Base-by-base conservation (phyloP, 495 filamentous ascomycete genomes). In the Neurospora sp. region DNA sequence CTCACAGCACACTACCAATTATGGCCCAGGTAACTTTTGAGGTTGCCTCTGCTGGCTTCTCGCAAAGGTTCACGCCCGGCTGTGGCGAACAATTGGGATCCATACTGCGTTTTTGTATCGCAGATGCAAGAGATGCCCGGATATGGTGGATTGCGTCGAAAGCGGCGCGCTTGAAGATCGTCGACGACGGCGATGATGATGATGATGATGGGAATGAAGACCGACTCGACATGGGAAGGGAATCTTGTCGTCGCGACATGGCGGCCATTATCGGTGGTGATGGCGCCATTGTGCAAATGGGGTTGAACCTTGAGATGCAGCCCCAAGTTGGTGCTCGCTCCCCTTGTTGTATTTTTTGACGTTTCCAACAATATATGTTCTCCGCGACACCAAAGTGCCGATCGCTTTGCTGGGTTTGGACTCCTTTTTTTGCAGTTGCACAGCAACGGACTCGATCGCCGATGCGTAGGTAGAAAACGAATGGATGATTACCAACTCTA, bases 1-100 rank as follows among this genome's bases (percentile, higher is more conserved):
- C 79, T 76, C 69, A 81, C 79, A 81, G 7, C 4, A 76, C 70
- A 34, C 43, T 62, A 43, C 79, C 79, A 6, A 81, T 73, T n/a
- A 79, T 69, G 37, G 76, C 74, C 75, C 78, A 79, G 0, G 78
- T 81, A 15, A 71, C 34, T 1, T 21, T 39, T 34, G 70, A 66
- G 6, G 74, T 76, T 59, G 79, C 76, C 5, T 73, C 69, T 11
- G 54, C 70, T n/a, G 79, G 76, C 74, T 78, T 81, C 43, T 81
- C 78, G 78, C 79, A 81, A 1, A 78, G 71, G 40, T 79, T 69
- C 36, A 74, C 66, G 15, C 36, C 72, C n/a, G 72, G 69, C 37
- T 72, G 73, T 2, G 73, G 69, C 19, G 17, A 39, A 62, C 75
- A 76, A 19, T 74, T 43, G 21, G 54, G 6, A 62, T 62, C 54